phyloP scores from a whole-genome alignment of 345 rosid genomes.

The Lepidium aucheri region DNA sequence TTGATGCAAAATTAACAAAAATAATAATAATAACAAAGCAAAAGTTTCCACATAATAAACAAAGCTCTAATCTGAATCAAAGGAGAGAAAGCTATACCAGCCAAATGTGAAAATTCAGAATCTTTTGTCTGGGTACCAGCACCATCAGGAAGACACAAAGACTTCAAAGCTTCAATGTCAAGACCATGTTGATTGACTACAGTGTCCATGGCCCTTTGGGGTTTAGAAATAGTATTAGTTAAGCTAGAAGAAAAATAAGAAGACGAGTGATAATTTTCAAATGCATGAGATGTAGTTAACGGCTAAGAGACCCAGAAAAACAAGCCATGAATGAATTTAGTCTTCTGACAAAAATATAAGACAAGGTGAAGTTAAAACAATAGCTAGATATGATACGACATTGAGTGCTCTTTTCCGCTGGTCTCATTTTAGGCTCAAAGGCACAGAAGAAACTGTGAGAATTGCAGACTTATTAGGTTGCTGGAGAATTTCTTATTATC shows the following conservation, averaged over 20 bases:
- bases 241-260: constrained; percentile 3
- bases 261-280: background rate
- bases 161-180: constrained; percentile 82
- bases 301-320: background rate
- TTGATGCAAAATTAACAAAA: background rate
- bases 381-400: constrained; percentile 99
- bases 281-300: background rate
- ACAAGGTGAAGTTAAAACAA: background rate
- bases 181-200: constrained; percentile 84
- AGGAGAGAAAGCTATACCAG: constrained; percentile 40
- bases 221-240: constrained; percentile 17
- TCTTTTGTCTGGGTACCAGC: constrained; percentile 68
- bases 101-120: constrained; percentile 48
- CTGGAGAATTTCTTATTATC: background rate
- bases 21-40: background rate
- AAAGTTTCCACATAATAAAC: background rate
- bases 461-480: background rate
- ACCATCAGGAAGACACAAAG: constrained; percentile 58
- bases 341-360: background rate
- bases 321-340: background rate
- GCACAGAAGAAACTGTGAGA: constrained; percentile 42
- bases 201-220: constrained; percentile 91
- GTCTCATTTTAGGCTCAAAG: constrained; percentile 49
- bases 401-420: constrained; percentile 95
- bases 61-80: background rate